Evolutionary conservation across 1,284 basidiomycete genomes (phyloP).

Genomic region (Chondrostereum purpureum): DNA sequence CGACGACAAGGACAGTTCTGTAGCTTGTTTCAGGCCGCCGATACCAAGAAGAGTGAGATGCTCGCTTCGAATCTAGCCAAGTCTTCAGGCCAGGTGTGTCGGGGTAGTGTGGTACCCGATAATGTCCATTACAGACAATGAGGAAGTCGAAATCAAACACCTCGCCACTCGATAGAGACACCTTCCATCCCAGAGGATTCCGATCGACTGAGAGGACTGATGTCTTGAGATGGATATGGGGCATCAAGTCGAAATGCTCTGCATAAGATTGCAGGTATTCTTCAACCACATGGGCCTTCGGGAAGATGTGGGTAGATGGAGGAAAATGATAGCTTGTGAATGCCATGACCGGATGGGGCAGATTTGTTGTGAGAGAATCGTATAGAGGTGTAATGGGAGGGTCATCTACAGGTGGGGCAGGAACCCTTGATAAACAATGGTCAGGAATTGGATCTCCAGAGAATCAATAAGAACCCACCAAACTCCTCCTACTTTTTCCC

Average conservation of each 20-base stretch:
- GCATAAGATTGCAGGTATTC: conserved; percentile 59
- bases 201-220: conserved; percentile 40
- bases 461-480: conserved; percentile 51
- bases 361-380: conserved; percentile 68
- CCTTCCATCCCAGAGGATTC: conserved; percentile 39
- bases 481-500: conserved; percentile 62
- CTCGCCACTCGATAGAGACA: conserved; percentile 34
- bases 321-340: conserved; percentile 59
- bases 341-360: conserved; percentile 72
- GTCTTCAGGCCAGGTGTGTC: conserved; percentile 45
- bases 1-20: conserved; percentile 59
- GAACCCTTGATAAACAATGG: conserved; percentile 33
- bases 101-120: conserved; percentile 56
- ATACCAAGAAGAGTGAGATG: conserved; percentile 62
- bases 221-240: conserved; percentile 50
- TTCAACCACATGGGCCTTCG: conserved; percentile 47
- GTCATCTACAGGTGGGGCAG: conserved; percentile 40
- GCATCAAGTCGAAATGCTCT: conserved; percentile 44
- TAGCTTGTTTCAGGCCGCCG: conserved; percentile 40
- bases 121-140: conserved; percentile 70
- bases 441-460: neutral
- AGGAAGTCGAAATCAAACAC: conserved; percentile 48
- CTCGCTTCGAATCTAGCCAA: conserved; percentile 48
- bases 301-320: conserved; percentile 63
- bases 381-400: conserved; percentile 66